Conservation (phyloP, 768 basidiomycete genomes). For the Lentinula edodes region DNA sequence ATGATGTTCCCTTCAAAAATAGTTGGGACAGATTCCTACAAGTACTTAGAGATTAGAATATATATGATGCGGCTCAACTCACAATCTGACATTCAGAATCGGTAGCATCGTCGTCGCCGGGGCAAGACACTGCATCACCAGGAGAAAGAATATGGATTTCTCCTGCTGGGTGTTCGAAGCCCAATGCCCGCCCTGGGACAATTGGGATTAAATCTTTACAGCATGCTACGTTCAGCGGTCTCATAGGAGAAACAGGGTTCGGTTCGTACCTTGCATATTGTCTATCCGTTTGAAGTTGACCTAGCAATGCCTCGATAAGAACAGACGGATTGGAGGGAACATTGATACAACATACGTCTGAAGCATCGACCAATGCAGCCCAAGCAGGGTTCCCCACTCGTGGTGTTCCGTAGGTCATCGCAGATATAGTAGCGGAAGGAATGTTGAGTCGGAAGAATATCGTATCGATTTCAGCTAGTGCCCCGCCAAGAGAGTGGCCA, state of each 20-base stretch:
- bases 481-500: constrained; percentile 29
- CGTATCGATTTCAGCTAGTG: constrained; percentile 27
- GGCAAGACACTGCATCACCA: constrained; percentile 35
- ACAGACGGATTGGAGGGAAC: constrained; percentile 32
- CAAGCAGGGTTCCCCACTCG: constrained; percentile 2
- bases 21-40: constrained; percentile 21
- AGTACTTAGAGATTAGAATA: neutral
- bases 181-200: constrained; percentile 17
- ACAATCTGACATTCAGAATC: constrained; percentile 34
- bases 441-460: constrained; percentile 26
- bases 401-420: constrained; percentile 6
- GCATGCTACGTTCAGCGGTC: neutral
- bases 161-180: constrained; percentile 21
- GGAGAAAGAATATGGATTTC: constrained; percentile 27
- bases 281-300: constrained; percentile 36
- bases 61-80: neutral
- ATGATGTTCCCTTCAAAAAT: constrained; percentile 26
- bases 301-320: constrained; percentile 18
- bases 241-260: neutral
- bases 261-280: constrained; percentile 23
- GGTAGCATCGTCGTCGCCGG: constrained; percentile 46
- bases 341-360: constrained; percentile 22
- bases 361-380: constrained; percentile 1
- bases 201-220: constrained; percentile 23
- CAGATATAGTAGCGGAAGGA: constrained; percentile 14